These are phyloP conservation scores for Wickerhamomyces bisporus DNA, from an alignment of 805 yeast species.

Conservation along the genomic window DNA sequence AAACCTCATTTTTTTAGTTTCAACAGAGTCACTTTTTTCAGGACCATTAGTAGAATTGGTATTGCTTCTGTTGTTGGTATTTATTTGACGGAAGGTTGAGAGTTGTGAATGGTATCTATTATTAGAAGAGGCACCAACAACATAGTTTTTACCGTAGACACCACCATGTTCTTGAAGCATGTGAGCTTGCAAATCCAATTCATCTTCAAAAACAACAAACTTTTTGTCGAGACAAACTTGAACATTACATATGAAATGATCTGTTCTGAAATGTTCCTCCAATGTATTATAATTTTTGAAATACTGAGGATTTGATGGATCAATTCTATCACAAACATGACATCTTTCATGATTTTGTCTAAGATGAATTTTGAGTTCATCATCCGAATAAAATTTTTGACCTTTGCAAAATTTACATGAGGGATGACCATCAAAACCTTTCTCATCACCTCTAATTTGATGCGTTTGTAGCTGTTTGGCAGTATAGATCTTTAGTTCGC, in stretches of 20 bases:
- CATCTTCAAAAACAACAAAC: constrained; percentile 88
- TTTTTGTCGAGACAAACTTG: constrained; percentile 79
- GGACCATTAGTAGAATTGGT: constrained; percentile 20
- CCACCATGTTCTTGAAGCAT: constrained; percentile 77
- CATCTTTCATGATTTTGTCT: constrained; percentile 85
- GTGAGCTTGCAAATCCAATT: constrained; percentile 82
- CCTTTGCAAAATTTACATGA: constrained; percentile 75
- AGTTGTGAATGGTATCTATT: constrained; percentile 50
- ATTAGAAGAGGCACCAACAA: constrained; percentile 10
- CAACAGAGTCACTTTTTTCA: constrained; percentile 27
- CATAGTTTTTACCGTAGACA: constrained; percentile 39
- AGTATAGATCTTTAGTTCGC: constrained; percentile 61
- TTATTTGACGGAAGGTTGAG: constrained; percentile 45
- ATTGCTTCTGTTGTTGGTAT: constrained; percentile 15
- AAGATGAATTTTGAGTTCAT: constrained; percentile 78
- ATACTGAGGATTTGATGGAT: constrained; percentile 61
- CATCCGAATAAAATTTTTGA: constrained; percentile 77
- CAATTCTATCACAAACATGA: constrained; percentile 75
- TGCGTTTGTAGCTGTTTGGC: constrained; percentile 63
- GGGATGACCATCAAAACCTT: constrained; percentile 88
- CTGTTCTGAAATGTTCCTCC: constrained; percentile 64
- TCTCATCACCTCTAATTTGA: constrained; percentile 64
- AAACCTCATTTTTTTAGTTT: constrained; percentile 52
- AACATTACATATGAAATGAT: constrained; percentile 75
- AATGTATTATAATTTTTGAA: constrained; percentile 73